Conservation (phyloP, 169 alveolate species). For the Miamiensis avidus region DNA sequence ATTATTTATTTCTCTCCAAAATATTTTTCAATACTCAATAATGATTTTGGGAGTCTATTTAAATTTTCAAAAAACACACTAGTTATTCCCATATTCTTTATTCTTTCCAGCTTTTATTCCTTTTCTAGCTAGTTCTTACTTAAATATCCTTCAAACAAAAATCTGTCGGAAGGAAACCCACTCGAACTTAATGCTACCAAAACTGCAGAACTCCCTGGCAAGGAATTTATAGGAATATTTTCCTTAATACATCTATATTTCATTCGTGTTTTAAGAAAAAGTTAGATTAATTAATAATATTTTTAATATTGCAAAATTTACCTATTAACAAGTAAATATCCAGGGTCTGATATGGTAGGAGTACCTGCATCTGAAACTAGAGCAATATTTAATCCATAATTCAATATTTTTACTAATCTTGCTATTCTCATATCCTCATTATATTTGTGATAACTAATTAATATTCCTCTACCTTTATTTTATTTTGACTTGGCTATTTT, state of each 20-base stretch:
- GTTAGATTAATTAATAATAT: no score
- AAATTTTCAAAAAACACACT: constrained; percentile 64
- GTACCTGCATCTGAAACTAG: constrained; percentile 83
- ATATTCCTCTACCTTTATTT: constrained; percentile 75
- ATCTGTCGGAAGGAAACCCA: constrained; percentile 76
- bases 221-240: constrained; percentile 58
- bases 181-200: constrained; percentile 58
- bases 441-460: constrained; percentile 61
- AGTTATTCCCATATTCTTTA: constrained; percentile 33
- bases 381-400: constrained; percentile 66
- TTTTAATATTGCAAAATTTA: constrained; percentile 15
- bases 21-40: constrained; percentile 34
- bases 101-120: constrained; percentile 33
- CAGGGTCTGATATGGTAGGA: constrained; percentile 82
- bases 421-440: constrained; percentile 70
- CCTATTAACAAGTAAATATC: constrained; percentile 44
- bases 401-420: constrained; percentile 60
- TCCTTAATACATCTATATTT: constrained; percentile 41
- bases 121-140: constrained; percentile 54
- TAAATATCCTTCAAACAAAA: constrained; percentile 64
- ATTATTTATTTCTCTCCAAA: constrained; percentile 61
- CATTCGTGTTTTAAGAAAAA: no score
- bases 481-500: constrained; percentile 49
- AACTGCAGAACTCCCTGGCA: constrained; percentile 77
- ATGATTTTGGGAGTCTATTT: constrained; percentile 48